Evolutionary conservation across 2,329 filamentous ascomycete genomes (phyloP).

Genomic region (Coleophoma cylindrospora): DNA sequence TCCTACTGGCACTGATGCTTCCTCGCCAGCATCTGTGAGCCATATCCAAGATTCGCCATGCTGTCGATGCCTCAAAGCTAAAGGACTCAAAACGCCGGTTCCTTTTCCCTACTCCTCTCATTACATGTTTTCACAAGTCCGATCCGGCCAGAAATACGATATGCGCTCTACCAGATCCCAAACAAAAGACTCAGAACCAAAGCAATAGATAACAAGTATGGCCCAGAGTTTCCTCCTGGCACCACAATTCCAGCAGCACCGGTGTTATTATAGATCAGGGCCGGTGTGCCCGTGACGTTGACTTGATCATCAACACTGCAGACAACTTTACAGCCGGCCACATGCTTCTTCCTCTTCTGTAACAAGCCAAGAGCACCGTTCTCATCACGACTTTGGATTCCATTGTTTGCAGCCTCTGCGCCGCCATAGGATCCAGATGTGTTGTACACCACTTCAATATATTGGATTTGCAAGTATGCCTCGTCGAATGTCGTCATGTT

Average conservation of each 20-base stretch:
- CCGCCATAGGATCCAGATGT: conserved; percentile 16
- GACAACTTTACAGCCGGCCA: conserved; percentile 18
- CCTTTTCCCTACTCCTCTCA: too few species aligned
- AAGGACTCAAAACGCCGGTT: too few species aligned
- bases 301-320: conserved; percentile 21
- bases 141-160: too few species aligned
- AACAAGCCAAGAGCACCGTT: conserved; percentile 5
- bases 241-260: neutral
- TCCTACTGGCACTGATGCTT: too few species aligned
- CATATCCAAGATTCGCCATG: too few species aligned
- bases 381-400: conserved; percentile 9
- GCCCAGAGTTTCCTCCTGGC: neutral
- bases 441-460: conserved; percentile 26
- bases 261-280: conserved; percentile 18
- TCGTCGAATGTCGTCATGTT: conserved; percentile 20
- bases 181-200: too few species aligned
- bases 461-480: conserved; percentile 25
- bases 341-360: conserved; percentile 15
- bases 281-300: conserved; percentile 18
- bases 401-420: neutral
- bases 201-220: too few species aligned
- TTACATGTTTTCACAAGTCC: too few species aligned
- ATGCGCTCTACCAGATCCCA: too few species aligned
- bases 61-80: too few species aligned
- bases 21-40: too few species aligned